Base-by-base conservation (phyloP, 495 filamentous ascomycete species). In the Aspergillus sparsus region DNA sequence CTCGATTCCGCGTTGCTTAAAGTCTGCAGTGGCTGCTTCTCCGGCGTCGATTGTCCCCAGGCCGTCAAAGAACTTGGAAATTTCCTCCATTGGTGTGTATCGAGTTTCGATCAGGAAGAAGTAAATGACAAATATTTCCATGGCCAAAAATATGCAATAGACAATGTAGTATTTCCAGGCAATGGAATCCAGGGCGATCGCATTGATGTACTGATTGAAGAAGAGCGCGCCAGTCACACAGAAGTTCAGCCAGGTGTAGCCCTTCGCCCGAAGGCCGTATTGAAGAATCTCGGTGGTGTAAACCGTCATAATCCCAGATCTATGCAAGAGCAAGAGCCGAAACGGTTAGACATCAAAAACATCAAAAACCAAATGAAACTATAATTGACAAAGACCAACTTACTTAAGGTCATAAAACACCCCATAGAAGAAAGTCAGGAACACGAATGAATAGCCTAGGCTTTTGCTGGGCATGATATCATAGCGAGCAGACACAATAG, bases 171-270 rank as follows among this genome's bases (percentile, higher is more conserved):
- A 50, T 13, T 32, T 50, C 47, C 47, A 50, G n/a, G 47, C 47
- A 8, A 50, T 18, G 16, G 47, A 6, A 8, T 50, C 47, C 16
- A 50, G 47, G 16, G 47, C 47, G 18, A 50, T 50, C 16, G 47
- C 47, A 16, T 50, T 50, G 47, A 50, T 50, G 16, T 50, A 50
- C 12, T 50, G 47, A 27, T 50, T 50, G 47, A 50, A 50, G 47
- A 50, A 50, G 16, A 50, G 15, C 0, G 47, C 47, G 6, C 47
- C 47, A 12, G 27, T 32, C 16, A 50, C 47, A 32, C 47, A 50
- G 47, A 50, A 50, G 47, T 50, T 50, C 10, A 50, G 47, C 47
- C 47, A 50, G 47, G 47, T 50, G 47, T 50, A 53, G 32, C 50
- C 50, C 33, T 53, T 53, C 1, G 50, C 50, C 6, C 50, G 50